Evolutionary conservation across 139 green algal species (phyloP).

Genomic region (Picochlorum sp.): DNA sequence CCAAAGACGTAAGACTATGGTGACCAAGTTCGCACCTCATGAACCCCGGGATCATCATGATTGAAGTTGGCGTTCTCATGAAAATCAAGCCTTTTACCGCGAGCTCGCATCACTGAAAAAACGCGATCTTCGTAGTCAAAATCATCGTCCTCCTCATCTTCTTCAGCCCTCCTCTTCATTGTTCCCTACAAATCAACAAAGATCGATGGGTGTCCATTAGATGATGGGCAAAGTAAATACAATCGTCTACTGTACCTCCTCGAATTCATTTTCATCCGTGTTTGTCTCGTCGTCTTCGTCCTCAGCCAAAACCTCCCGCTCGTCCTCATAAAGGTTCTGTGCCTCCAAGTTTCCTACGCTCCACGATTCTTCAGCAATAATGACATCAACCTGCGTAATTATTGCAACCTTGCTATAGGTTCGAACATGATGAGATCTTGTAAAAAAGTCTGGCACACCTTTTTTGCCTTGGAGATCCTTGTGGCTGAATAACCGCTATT

Average conservation of each 20-base stretch:
- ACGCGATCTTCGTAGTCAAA: conserved; percentile 6
- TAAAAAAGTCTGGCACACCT: background rate
- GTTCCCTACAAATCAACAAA: too few relatives aligned
- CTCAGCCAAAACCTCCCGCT: background rate
- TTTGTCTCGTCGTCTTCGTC: conserved; percentile 8
- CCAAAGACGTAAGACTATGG: too few relatives aligned
- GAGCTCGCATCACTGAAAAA: background rate
- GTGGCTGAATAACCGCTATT: background rate
- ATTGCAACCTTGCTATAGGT: background rate
- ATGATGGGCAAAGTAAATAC: background rate
- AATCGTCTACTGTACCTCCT: background rate
- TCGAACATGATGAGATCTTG: background rate
- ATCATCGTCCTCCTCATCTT: conserved; percentile 7
- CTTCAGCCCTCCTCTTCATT: background rate
- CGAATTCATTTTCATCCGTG: background rate
- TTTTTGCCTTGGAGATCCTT: background rate
- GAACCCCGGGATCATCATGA: background rate
- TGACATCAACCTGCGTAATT: background rate
- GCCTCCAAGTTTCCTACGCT: background rate
- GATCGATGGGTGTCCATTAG: background rate
- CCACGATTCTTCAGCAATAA: conserved; percentile 6
- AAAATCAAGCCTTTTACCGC: background rate
- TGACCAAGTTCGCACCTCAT: background rate
- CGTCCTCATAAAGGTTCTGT: conserved; percentile 3
- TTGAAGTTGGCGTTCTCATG: background rate